Conservation (phyloP, 2,329 filamentous ascomycete species). For the Aspergillus fumigatiaffinis region DNA sequence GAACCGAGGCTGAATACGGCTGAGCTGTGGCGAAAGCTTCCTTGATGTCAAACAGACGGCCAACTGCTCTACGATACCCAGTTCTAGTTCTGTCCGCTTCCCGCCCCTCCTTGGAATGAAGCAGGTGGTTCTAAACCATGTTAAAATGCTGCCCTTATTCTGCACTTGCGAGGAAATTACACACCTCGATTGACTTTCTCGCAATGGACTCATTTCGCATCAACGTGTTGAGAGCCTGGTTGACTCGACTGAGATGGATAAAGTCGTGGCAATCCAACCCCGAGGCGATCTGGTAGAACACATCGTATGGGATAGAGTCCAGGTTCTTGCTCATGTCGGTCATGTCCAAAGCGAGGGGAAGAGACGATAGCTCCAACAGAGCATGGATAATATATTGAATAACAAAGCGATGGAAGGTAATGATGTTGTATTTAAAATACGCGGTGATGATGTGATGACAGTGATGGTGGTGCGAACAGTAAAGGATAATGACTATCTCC, state of each 20-base stretch:
- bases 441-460: not conserved
- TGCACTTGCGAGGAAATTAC: not conserved
- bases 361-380: not conserved
- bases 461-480: not conserved
- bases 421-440: not conserved
- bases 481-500: not conserved
- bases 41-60: slow-evolving; percentile 58
- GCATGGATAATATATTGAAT: not conserved
- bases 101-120: slow-evolving; percentile 44
- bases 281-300: slow-evolving; percentile 57
- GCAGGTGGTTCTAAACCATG: slow-evolving; percentile 37
- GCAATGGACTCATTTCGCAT: slow-evolving; percentile 55
- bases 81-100: slow-evolving; percentile 34
- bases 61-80: slow-evolving; percentile 52
- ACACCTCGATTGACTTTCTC: slow-evolving; percentile 56
- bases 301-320: slow-evolving; percentile 58
- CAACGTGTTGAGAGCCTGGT: slow-evolving; percentile 49
- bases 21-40: slow-evolving; percentile 57
- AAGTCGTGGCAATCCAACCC: slow-evolving; percentile 57
- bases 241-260: slow-evolving; percentile 53
- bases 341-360: slow-evolving; percentile 15
- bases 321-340: slow-evolving; percentile 26
- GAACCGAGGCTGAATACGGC: slow-evolving; percentile 58
- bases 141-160: slow-evolving; percentile 8
- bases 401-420: not conserved